Conservation (phyloP, 305 asterid genomes). For the Solanum chacoense region DNA sequence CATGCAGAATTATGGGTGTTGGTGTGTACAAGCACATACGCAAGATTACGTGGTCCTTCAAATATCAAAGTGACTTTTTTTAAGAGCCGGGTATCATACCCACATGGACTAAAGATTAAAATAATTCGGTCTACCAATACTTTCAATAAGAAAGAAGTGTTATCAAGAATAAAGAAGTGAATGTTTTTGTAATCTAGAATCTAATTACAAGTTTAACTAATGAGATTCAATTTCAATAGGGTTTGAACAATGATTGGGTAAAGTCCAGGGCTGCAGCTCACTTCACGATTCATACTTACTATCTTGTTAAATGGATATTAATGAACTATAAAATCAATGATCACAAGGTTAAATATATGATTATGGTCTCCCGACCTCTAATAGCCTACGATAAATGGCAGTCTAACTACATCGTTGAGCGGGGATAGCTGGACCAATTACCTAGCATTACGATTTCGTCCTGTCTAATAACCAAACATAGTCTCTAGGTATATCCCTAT, state of each 20-base stretch:
- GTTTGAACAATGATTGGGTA: not conserved
- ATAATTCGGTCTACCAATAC: not conserved
- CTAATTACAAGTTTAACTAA: not conserved
- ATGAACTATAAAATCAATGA: too few relatives aligned
- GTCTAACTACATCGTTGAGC: not conserved
- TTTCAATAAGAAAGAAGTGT: not conserved
- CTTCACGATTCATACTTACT: not conserved
- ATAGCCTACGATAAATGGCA: not conserved
- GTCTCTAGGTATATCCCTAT: not conserved
- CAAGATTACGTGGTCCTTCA: not conserved
- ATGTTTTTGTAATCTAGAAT: too few relatives aligned
- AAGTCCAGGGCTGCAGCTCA: not conserved
- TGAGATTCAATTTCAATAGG: not conserved
- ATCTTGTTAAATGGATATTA: not conserved
- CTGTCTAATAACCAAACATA: not conserved
- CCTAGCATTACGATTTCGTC: not conserved
- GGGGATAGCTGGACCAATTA: not conserved
- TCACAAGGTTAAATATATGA: not conserved
- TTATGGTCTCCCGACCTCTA: not conserved
- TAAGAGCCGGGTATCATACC: not conserved
- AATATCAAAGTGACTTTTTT: not conserved
- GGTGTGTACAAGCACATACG: not conserved
- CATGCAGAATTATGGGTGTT: not conserved
- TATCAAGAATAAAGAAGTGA: not conserved
- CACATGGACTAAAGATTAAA: not conserved